Base-by-base conservation (phyloP, 768 basidiomycete species). In the Mycena amicta region DNA sequence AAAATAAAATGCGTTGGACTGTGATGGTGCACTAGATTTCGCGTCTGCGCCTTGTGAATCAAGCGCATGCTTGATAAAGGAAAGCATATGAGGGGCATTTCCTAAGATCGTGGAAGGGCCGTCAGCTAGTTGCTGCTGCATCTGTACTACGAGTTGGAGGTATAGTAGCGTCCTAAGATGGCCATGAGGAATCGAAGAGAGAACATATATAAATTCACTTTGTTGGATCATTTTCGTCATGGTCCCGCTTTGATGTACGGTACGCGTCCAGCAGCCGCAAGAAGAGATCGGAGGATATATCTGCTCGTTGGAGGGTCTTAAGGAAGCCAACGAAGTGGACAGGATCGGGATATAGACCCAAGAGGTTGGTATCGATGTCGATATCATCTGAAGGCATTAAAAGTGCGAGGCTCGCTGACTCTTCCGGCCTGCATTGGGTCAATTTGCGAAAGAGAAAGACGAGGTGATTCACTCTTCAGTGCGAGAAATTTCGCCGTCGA, bases 11-110 rank as follows among this genome's bases (percentile, higher is more conserved):
- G 75, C 70, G 37, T 70, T 71, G 26, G 52, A 63, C 31, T 22
- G 56, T 43, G 33, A 65, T 56, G 50, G 58, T 41, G 63, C 26
- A 54, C 30, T 27, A 33, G 56, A 40, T 20, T 53, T 53, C 55
- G 52, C 57, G 57, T 60, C n/a, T 2, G 41, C 52, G 16, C 31
- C 46, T 18, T 71, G 67, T 4, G 84, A 73, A 49, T 86, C 83
- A 4, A 97, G 74, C 1, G 90, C 89, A 57, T 92, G 86, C 55
- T 88, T 89, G 25, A 98, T 79, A 68, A 97, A 97, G 2, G 82
- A 77, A n/a, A 98, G 70, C 11, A 95, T 80, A 56, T 95, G 86
- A 11, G 80, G 80, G 0, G 92, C 89, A 57, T 88, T 83, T 39
- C 71, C 73, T 18, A 84, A 68, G 28, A 95, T 83, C 59, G 80